Base-by-base conservation (phyloP, 2,329 filamentous ascomycete genomes). In the Elsinoe fawcettii region DNA sequence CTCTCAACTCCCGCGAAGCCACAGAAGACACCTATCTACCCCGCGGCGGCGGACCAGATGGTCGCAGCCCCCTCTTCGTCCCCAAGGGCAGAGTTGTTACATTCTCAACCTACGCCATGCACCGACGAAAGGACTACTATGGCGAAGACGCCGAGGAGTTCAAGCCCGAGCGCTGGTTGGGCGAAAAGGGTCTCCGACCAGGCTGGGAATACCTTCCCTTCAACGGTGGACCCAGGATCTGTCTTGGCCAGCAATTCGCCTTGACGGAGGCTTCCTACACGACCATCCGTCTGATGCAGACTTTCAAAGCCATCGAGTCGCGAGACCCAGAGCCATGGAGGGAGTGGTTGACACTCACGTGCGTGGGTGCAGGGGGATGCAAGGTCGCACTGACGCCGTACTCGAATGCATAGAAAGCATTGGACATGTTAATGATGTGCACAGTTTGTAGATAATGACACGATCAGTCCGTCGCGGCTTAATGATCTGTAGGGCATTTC, bases 221-320 rank as follows among this genome's bases (percentile, higher is more conserved):
- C 63, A 71, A 70, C 51, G 69, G 69, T 12, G 69, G 68, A 4
- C 63, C 69, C 8, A 49, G 69, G 9, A 69, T 70, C 12, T 72
- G 67, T 61, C 57, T 70, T 39, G 66, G 66, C 0, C 67, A 92
- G 76, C 86, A 92, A 70, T 92, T 90, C 68, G 88, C 88, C 12
- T 72, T 91, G 47, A 89, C 86, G 0, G 86, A 91, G 75, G 87
- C 87, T 75, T 75, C 75, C 27, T 91, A 91, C 67, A 83, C 86
- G 8, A 77, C 90, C 60, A 83, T 85, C 25, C 76, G 88, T 44
- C 66, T 92, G 62, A 81, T 91, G 66, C 88, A 92, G 74, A 77
- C 79, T 22, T 93, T 86, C 66, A 81, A 84, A 9, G 61, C 39
- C 2, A 65, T 73, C 43, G 65, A 69, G 56, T 66, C 64, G 37